These are phyloP conservation scores for Pseudocercospora macadamiae DNA, from an alignment of 2,329 filamentous ascomycete species.

Conservation along the genomic window DNA sequence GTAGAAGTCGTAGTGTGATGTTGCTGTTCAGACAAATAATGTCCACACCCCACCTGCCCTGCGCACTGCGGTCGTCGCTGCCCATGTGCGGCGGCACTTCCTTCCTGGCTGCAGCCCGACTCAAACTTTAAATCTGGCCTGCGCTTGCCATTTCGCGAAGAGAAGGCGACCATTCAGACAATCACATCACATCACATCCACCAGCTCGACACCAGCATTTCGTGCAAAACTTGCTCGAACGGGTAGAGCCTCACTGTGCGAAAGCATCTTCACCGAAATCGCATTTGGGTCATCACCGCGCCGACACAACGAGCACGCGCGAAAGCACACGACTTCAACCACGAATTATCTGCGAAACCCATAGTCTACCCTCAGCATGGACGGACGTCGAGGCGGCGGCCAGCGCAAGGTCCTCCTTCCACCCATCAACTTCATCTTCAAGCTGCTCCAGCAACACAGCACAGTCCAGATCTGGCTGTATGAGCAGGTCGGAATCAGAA, in stretches of 20 bases:
- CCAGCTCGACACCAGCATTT: background rate
- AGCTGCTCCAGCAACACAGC: slow-evolving; percentile 80
- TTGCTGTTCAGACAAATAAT: slow-evolving; percentile 6
- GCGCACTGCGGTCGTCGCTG: background rate
- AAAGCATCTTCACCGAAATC: too few species aligned
- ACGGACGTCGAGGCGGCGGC: slow-evolving; percentile 56
- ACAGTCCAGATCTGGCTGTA: slow-evolving; percentile 96
- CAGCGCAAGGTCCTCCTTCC: slow-evolving; percentile 68
- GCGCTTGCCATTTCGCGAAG: background rate
- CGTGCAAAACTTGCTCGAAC: too few species aligned
- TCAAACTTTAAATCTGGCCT: background rate
- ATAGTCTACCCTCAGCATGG: slow-evolving; percentile 49
- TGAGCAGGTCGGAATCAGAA: slow-evolving; percentile 90
- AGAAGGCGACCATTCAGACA: background rate
- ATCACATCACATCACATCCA: too few species aligned
- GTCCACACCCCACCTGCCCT: slow-evolving; percentile 11
- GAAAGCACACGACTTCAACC: background rate
- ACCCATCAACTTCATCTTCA: slow-evolving; percentile 90
- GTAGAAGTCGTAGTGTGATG: background rate
- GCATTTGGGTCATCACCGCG: background rate
- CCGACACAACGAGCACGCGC: background rate
- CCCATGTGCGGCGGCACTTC: background rate
- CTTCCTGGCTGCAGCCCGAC: slow-evolving; percentile 4
- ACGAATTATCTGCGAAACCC: background rate
- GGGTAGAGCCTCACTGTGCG: too few species aligned